Percentiles rank a stretch among this genome's conserved stretches.
These are phyloP conservation scores for Plenodomus lindquistii DNA, from an alignment of 2,329 filamentous ascomycete species.

Conservation along the genomic window DNA sequence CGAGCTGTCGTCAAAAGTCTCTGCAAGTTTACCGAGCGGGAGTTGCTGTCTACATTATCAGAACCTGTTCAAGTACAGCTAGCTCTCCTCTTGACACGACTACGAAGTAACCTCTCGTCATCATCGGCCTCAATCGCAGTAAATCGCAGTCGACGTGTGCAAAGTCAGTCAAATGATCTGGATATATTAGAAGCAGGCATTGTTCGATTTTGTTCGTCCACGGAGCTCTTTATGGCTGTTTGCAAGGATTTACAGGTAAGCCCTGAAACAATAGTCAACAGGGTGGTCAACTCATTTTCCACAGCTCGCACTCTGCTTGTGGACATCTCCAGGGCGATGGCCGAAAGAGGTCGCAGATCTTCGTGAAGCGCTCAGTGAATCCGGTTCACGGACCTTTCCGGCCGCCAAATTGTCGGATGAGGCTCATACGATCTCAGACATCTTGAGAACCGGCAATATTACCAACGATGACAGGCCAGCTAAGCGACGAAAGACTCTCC, in stretches of 20 bases:
- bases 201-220: slow-evolving; percentile 22
- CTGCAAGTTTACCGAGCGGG: slow-evolving; percentile 22
- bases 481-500: slow-evolving; percentile 33
- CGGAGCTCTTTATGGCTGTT: slow-evolving; percentile 18
- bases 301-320: slow-evolving; percentile 41
- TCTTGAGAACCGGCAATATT: slow-evolving; percentile 22
- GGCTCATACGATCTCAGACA: slow-evolving; percentile 13
- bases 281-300: slow-evolving; percentile 7
- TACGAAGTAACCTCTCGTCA: slow-evolving; percentile 14
- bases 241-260: slow-evolving; percentile 40
- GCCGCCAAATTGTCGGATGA: slow-evolving; percentile 28
- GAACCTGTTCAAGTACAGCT: slow-evolving; percentile 27
- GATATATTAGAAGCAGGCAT: slow-evolving; percentile 23
- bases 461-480: slow-evolving; percentile 27
- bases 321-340: slow-evolving; percentile 34
- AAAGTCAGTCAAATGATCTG: slow-evolving; percentile 8
- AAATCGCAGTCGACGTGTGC: slow-evolving; percentile 1
- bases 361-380: slow-evolving; percentile 25
- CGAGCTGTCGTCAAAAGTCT: slow-evolving; percentile 22
- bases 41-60: slow-evolving; percentile 16
- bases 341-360: slow-evolving; percentile 25
- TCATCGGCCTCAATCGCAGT: neutral
- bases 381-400: slow-evolving; percentile 23
- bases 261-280: neutral
- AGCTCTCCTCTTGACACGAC: slow-evolving; percentile 25